A percentile compares a stretch with the other conserved stretches of the same genome.
phyloP scores from a whole-genome alignment of 345 rosid genomes.

The Conringia planisiliqua region DNA sequence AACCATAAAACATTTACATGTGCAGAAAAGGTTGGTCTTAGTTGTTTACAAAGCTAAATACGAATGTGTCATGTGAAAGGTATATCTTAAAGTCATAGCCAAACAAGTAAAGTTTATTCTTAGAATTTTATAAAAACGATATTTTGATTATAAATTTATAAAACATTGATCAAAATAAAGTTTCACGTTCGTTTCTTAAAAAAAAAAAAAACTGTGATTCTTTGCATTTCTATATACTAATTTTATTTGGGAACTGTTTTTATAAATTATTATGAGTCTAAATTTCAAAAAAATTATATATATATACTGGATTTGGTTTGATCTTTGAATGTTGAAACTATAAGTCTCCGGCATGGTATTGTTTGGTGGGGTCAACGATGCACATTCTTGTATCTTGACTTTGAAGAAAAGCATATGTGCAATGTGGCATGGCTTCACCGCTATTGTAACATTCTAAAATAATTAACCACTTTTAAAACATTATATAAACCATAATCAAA shows the following conservation, averaged over 20 bases:
- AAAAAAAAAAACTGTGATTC: background rate
- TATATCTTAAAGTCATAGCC: constrained; percentile 30
- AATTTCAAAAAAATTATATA: background rate
- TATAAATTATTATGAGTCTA: background rate
- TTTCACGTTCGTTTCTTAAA: background rate
- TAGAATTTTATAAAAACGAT: background rate
- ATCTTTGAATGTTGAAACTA: constrained; percentile 13
- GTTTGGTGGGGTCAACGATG: constrained; percentile 30
- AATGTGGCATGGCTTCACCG: constrained; percentile 22
- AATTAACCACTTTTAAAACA: background rate
- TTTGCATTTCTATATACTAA: background rate
- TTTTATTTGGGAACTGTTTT: background rate
- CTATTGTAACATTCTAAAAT: background rate
- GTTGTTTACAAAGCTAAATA: constrained; percentile 22
- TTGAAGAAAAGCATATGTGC: constrained; percentile 22
- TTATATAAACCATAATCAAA: background rate
- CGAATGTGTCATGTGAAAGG: constrained; percentile 33
- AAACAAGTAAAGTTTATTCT: background rate
- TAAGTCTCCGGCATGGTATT: constrained; percentile 1
- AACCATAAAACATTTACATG: constrained; percentile 17
- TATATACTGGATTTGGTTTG: background rate
- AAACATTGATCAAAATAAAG: background rate
- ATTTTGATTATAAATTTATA: background rate
- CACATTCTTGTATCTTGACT: constrained; percentile 32
- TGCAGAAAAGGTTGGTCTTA: constrained; percentile 29